Evolutionary conservation across 164 flowering plant genomes (phyloP).

Genomic region (Euptelea pleiosperma): DNA sequence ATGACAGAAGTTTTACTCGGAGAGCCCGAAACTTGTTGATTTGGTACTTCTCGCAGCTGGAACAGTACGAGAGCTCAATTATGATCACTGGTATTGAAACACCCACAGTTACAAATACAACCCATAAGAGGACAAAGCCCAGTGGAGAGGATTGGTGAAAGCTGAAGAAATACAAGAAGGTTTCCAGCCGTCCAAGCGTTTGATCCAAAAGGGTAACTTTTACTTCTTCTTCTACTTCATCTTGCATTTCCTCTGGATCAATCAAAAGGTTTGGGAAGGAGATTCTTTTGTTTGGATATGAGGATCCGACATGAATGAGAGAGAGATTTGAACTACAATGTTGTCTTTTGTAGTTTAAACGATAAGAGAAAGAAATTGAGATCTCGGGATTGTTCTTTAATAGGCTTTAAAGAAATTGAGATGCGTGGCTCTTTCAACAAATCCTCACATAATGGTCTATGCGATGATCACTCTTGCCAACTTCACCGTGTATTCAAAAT

Average conservation of each 20-base stretch:
- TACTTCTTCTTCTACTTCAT: conserved; percentile 12
- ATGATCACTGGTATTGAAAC: conserved; percentile 45
- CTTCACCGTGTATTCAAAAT: conserved; percentile 73
- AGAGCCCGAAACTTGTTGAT: conserved; percentile 59
- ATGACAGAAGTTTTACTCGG: too few species aligned
- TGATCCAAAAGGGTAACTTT: conserved; percentile 34
- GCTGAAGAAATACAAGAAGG: conserved; percentile 51
- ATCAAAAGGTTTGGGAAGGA: conserved; percentile 7
- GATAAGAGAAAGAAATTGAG: too few species aligned
- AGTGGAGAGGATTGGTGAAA: conserved; percentile 45
- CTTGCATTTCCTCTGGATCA: conserved; percentile 8
- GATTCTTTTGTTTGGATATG: conserved; percentile 8
- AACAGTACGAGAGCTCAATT: conserved; percentile 41
- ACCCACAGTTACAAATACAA: conserved; percentile 43
- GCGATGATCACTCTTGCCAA: conserved; percentile 84
- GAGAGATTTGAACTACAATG: not conserved
- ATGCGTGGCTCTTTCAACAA: conserved; percentile 77
- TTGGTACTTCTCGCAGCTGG: conserved; percentile 48
- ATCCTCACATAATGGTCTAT: conserved; percentile 74
- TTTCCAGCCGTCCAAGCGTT: conserved; percentile 42
- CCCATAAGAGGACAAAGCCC: conserved; percentile 49
- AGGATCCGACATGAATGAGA: not conserved
- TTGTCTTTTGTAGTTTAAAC: too few species aligned
- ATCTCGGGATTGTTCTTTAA: too few species aligned
- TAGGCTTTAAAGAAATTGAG: conserved; percentile 43